These are phyloP conservation scores for Acacia acuminata DNA, from an alignment of 306 rosid species.

Conservation along the genomic window DNA sequence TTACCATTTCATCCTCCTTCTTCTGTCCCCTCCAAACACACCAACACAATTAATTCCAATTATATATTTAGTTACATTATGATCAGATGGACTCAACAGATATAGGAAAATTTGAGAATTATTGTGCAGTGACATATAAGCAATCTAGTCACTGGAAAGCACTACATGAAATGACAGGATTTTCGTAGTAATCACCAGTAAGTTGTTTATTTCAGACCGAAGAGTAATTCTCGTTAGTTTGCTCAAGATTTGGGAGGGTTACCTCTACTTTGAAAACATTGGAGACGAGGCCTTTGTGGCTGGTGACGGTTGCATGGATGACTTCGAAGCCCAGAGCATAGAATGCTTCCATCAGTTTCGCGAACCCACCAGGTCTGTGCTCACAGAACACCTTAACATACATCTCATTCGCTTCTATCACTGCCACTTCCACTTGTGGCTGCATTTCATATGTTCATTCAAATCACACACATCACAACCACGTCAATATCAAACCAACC, in stretches of 20 bases:
- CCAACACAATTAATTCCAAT: background rate
- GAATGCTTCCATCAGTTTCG: constrained; percentile 82
- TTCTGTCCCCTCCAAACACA: constrained; percentile 47
- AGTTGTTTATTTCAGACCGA: too few species aligned
- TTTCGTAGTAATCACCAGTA: too few species aligned
- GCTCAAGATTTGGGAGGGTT: background rate
- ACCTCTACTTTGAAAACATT: constrained; percentile 87
- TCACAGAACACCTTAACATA: constrained; percentile 83
- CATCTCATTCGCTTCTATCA: constrained; percentile 75
- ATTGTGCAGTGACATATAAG: too few species aligned
- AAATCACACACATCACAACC: background rate
- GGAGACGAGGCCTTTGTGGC: constrained; percentile 77
- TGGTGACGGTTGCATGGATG: constrained; percentile 78
- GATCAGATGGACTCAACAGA: background rate
- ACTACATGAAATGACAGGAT: too few species aligned
- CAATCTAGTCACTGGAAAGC: too few species aligned
- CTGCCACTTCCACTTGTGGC: constrained; percentile 94
- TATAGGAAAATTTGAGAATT: too few species aligned
- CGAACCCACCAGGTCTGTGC: constrained; percentile 81
- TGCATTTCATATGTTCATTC: constrained; percentile 30
- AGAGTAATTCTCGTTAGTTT: background rate
- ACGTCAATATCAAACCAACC: background rate
- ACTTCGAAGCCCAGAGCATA: constrained; percentile 75
- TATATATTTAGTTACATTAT: background rate
- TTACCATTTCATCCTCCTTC: constrained; percentile 67